phyloP scores from a whole-genome alignment of 1,284 basidiomycete genomes.

The Sporisorium reilianum region DNA sequence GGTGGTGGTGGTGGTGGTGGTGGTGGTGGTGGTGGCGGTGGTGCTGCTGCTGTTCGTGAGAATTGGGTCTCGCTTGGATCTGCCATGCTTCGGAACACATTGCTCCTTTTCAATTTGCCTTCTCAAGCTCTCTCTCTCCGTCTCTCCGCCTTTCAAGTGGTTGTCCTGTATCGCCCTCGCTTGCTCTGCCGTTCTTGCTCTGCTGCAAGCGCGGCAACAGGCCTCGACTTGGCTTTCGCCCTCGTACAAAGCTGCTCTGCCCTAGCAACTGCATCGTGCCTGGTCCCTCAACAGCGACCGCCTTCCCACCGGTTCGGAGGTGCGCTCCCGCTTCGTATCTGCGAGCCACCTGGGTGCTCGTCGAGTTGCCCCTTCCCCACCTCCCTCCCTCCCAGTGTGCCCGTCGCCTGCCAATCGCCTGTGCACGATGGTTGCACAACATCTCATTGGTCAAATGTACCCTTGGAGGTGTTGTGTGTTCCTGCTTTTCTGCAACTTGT shows the following conservation, averaged over 20 bases:
- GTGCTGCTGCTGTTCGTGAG: background rate
- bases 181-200: background rate
- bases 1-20: too few species aligned
- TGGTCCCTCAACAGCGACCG: too few species aligned
- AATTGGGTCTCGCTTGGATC: background rate
- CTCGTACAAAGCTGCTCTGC: background rate
- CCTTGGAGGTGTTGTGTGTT: background rate
- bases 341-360: background rate
- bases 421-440: background rate
- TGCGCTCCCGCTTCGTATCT: constrained; percentile 5
- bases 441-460: constrained; percentile 21
- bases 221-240: constrained; percentile 8
- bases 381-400: background rate
- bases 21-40: too few species aligned
- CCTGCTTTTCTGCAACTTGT: constrained; percentile 3
- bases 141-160: too few species aligned
- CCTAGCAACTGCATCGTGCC: too few species aligned
- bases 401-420: constrained; percentile 8
- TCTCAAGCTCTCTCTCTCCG: too few species aligned
- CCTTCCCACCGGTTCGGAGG: constrained; percentile 35
- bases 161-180: too few species aligned
- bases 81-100: constrained; percentile 41
- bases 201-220: background rate
- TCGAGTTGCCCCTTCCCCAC: background rate
- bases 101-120: constrained; percentile 41